phyloP scores from a whole-genome alignment of 202 grass and related monocot species.

The Tripidium arundinaceum region DNA sequence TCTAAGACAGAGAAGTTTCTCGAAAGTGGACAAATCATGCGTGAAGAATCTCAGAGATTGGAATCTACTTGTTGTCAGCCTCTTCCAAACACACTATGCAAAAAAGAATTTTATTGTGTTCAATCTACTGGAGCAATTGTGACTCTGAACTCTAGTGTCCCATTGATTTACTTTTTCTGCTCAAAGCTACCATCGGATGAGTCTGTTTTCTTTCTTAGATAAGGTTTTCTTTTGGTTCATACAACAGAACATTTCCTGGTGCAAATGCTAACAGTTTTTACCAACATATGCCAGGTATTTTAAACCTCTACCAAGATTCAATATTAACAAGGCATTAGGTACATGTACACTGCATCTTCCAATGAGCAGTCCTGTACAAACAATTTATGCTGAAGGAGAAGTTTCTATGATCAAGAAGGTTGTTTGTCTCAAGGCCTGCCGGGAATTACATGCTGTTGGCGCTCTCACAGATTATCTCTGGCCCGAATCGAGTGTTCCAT shows the following conservation, averaged over 20 bases:
- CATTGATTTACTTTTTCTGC: slow-evolving; percentile 71
- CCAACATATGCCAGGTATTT: slow-evolving; percentile 48
- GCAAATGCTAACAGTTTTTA: slow-evolving; percentile 1
- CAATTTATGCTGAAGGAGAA: slow-evolving; percentile 35
- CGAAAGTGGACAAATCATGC: too few relatives aligned
- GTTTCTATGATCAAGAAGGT: slow-evolving; percentile 38
- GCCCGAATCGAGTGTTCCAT: slow-evolving; percentile 42
- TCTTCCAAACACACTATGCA: too few relatives aligned
- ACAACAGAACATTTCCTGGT: slow-evolving; percentile 2
- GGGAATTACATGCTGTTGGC: slow-evolving; percentile 53
- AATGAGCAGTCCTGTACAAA: slow-evolving; percentile 55
- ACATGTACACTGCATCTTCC: slow-evolving; percentile 56
- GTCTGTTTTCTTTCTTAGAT: slow-evolving; percentile 37
- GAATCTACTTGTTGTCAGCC: too few relatives aligned
- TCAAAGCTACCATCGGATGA: slow-evolving; percentile 71
- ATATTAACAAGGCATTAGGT: slow-evolving; percentile 40
- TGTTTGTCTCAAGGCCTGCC: slow-evolving; percentile 74
- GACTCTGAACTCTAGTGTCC: slow-evolving; percentile 58
- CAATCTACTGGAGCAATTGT: slow-evolving; percentile 69
- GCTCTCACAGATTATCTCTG: slow-evolving; percentile 60
- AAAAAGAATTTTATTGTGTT: too few relatives aligned
- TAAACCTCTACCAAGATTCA: slow-evolving; percentile 63
- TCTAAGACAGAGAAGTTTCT: too few relatives aligned
- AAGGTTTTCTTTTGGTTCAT: slow-evolving; percentile 19
- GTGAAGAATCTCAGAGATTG: too few relatives aligned